Base-by-base conservation (phyloP, 2,329 filamentous ascomycete species). In the Beauveria medogensis region DNA sequence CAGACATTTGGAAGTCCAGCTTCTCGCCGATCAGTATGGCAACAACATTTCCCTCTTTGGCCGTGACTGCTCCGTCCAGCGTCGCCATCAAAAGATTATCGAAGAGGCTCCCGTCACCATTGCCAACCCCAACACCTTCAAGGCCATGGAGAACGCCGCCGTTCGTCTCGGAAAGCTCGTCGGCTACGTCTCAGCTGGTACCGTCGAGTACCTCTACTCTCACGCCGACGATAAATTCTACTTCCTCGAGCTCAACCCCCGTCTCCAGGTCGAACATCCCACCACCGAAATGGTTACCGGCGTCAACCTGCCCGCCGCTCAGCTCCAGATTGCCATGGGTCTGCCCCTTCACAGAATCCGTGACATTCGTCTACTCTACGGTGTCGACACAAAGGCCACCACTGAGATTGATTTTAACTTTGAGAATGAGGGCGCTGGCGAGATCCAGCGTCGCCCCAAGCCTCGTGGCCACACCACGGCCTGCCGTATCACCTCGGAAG, bases 21-120 rank as follows among this genome's bases (percentile, higher is more conserved):
- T 99, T 66, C 82, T 99, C 59, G 95, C 94, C 66, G 95, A 99
- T 80, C 92, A 99, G 82, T 99, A 99, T 75, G 94, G 95, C 72
- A 97, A 99, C 85, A 97, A 97, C 80, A 97, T 99, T 73, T 99
- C 94, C 9, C 86, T 99, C 56, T 99, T 97, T 70, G 94, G 94
- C 72, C 88, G 94, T 86, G 94, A 99, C 80, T 99, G 94, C 75
- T 99, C 94, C 67, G 94, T 99, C 16, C 94, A 99, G 80, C 87
- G 94, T 76, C 87, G 94, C 74, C 95, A 99, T 78, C 95, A 99
- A 77, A 99, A 99, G 83, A 99, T 99, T 75, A 99, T 99, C 65
- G 94, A 99, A 76, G 94, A 99, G 77, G 94, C 94, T 5, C 94
- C 94, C 43, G 95, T 97, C 67, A 99, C 94, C 43, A 96, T 99